Percentiles rank a stretch among this genome's conserved stretches.
phyloP scores from a whole-genome alignment of 176 grass and related monocot species.

The Oryza meridionalis region DNA sequence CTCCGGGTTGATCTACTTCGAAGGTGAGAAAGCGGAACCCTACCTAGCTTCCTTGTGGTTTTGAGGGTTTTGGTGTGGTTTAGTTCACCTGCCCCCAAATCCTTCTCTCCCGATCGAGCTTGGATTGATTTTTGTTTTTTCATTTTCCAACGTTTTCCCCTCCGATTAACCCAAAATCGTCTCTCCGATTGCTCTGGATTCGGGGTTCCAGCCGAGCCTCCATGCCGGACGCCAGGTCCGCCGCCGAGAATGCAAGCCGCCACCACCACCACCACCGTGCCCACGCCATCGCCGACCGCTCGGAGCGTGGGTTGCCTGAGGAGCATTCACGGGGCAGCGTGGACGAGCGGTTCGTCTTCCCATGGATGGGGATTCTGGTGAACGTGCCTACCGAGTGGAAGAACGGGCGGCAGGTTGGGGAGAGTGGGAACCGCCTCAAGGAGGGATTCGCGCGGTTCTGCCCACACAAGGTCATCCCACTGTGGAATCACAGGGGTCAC shows the following conservation, averaged over 20 bases:
- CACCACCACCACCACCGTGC: background rate
- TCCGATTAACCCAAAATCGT: background rate
- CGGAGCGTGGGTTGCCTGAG: background rate
- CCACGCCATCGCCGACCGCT: too few relatives aligned
- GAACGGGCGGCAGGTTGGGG: conserved; percentile 55
- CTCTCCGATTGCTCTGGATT: background rate
- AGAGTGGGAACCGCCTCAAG: conserved; percentile 44
- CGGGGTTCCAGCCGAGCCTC: background rate
- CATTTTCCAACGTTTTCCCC: background rate
- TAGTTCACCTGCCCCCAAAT: background rate
- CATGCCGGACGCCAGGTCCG: background rate
- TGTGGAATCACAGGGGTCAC: conserved; percentile 67
- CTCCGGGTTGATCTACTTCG: background rate
- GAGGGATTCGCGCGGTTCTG: conserved; percentile 23
- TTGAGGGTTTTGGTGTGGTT: background rate
- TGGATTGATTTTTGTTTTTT: background rate
- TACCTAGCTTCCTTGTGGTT: background rate
- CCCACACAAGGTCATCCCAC: conserved; percentile 44
- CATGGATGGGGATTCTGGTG: conserved; percentile 58
- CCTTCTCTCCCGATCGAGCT: background rate
- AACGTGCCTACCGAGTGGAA: conserved; percentile 57
- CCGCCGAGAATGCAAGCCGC: background rate
- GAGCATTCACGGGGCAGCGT: background rate
- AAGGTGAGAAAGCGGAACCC: background rate
- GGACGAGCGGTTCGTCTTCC: conserved; percentile 39